Evolutionary conservation across 148 eudicot species (phyloP), one percentile per base, ranked within the genome.

Genomic region (Linanthus parryae): DNA sequence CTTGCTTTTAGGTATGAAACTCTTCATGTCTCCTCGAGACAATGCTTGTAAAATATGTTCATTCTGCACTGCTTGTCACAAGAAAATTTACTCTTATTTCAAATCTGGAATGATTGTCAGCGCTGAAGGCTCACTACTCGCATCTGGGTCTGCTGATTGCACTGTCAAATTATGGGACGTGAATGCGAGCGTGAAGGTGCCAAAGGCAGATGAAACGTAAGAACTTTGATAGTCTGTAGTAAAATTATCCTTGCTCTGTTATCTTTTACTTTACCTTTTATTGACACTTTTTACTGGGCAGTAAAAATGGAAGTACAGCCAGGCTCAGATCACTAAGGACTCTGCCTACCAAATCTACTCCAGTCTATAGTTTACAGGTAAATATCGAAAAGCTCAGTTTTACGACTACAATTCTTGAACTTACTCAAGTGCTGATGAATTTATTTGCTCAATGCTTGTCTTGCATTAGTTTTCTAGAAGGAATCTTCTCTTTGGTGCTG

Each of bases 121-220:
- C 66, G 79, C 96, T 54, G 99, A 94, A 78, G 99, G 99, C 30
- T 82, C 96, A 33, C 95, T 94, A 73, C 92, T 94, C 59, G 99
- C 99, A 44, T 94, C 99, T 52, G 99, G 99, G 37, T 94, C 99
- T 30, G 99, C 96, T 50, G 99, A 94, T 71, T 84, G 86, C 80
- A 84, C 92, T 16, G 96, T 88, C 12, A 94, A 94, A 63, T 63
- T 94, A 54, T 94, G 99, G 99, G 99, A 94, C 51, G 88, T 88
- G 36, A 74, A 77, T 15, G 66, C 96, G 25, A 94, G 96, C 62
- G 56, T 85, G 16, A 94, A 78, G 62, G 59, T 44, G 54, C 49
- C 68, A 36, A 82, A 75, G 67, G 35, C 74, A 5, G 96, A 88
- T 19, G 99, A 88, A 21, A 82, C 42, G 98, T 92, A 79, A 77